Evolutionary conservation across 1,139 yeast genomes (phyloP).

Genomic region (Scheffersomyces illinoinensis): DNA sequence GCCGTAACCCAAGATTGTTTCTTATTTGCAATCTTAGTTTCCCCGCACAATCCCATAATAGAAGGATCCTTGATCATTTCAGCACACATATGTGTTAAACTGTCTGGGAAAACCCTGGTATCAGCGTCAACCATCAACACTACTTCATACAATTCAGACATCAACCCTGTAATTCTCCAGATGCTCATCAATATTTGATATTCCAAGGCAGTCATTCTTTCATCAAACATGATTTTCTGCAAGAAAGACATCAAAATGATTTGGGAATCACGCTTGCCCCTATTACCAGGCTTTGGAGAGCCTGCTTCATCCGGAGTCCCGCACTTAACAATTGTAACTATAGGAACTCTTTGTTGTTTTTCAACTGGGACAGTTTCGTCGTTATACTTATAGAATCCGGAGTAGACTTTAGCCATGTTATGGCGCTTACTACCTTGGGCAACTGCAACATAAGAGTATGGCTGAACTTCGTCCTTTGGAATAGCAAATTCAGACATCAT

Average conservation of each 20-base stretch:
- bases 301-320: constrained; percentile 85
- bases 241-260: constrained; percentile 90
- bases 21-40: constrained; percentile 91
- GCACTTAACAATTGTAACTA: constrained; percentile 81
- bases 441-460: constrained; percentile 90
- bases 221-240: constrained; percentile 90
- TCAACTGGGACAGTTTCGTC: constrained; percentile 71
- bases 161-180: constrained; percentile 85
- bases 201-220: constrained; percentile 94
- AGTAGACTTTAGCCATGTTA: constrained; percentile 94
- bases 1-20: constrained; percentile 87
- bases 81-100: constrained; percentile 89
- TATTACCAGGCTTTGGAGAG: constrained; percentile 90
- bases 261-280: constrained; percentile 98
- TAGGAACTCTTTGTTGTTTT: constrained; percentile 87
- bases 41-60: constrained; percentile 97
- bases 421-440: constrained; percentile 92
- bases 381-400: constrained; percentile 86
- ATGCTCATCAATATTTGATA: constrained; percentile 76
- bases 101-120: constrained; percentile 88
- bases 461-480: constrained; percentile 71
- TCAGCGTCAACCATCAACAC: constrained; percentile 97
- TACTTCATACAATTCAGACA: constrained; percentile 84
- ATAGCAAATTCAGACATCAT: constrained; percentile 85
- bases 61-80: constrained; percentile 89